A percentile compares a stretch with the other conserved stretches of the same genome.
phyloP scores from a whole-genome alignment of 164 flowering plant species.

The Aristolochia contorta region DNA sequence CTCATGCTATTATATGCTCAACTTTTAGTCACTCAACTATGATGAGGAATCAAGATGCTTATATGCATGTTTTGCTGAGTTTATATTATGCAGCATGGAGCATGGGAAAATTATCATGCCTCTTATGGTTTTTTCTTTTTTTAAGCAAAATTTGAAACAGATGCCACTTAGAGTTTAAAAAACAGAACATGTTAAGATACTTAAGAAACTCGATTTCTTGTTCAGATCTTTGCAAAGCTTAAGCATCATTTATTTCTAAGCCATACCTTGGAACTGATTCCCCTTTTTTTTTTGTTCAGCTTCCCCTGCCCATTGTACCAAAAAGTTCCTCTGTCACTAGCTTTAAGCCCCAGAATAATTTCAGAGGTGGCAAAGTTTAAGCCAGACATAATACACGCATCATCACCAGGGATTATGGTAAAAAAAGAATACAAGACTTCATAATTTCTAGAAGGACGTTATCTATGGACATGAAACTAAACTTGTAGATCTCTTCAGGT shows the following conservation, averaged over 20 bases:
- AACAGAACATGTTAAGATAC: background rate
- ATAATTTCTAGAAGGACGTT: background rate
- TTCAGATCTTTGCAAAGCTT: background rate
- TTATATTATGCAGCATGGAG: background rate
- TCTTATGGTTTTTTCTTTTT: background rate
- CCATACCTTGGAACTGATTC: background rate
- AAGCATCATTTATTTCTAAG: background rate
- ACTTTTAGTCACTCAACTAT: background rate
- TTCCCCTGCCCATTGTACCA: slow-evolving; percentile 95
- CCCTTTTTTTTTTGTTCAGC: slow-evolving; percentile 31
- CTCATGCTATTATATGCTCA: background rate
- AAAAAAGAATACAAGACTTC: background rate
- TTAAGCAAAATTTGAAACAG: too few relatives aligned
- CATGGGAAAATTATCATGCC: background rate
- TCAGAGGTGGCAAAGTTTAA: slow-evolving; percentile 86
- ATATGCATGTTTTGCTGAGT: background rate
- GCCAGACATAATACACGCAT: slow-evolving; percentile 98
- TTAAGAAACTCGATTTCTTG: background rate
- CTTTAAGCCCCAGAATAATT: slow-evolving; percentile 96
- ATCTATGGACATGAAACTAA: background rate
- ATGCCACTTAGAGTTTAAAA: too few relatives aligned
- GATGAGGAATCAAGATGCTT: background rate
- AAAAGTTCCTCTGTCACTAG: slow-evolving; percentile 91
- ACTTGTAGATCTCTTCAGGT: slow-evolving; percentile 36
- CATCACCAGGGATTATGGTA: slow-evolving; percentile 98